Evolutionary conservation across 208 protist species (phyloP), one percentile per base, ranked within the genome.

Genomic region (Leishmania turanica): DNA sequence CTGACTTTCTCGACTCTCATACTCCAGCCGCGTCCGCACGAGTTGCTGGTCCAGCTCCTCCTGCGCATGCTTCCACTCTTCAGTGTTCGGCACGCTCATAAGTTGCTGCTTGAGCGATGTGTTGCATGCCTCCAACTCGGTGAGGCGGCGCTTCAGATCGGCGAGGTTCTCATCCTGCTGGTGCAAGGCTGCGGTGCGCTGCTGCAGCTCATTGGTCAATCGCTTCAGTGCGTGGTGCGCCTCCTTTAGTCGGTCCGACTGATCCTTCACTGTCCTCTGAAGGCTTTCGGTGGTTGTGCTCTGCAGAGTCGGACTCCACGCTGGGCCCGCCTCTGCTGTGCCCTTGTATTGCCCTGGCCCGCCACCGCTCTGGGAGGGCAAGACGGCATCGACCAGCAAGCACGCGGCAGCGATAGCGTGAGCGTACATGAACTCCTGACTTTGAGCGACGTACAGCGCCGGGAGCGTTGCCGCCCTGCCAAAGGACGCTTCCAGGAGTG

Each of bases 51-150:
- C 91, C 19, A 90, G 62, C n/a, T 85, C 77, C 8, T 89, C 88
- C 69, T 91, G 87, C 74, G 93, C 82, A 11, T 74, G 70, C 54
- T 90, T 84, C 75, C 89, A 77, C 74, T 95, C 80, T n/a, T 97
- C 90, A 71, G 89, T 87, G 78, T 97, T 91, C 0, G 84, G 90
- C n/a, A 87, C 80, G 4, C 21, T 74, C 75, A 79, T 73, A 5
- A 88, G 80, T 31, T 83, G 78, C 62, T 82, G 76, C 68, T 85
- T 66, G 24, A 89, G 54, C 6, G 82, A 66, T 7, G n/a, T 62
- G 58, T 86, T 86, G 37, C 73, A 62, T 15, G 72, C 34, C 56
- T 86, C 82, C 47, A 79, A 62, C 4, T 86, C 84, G 6, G 90
- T 84, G 8, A 94, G 40, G 9, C 88, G 90, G 27, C 88, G 82